A percentile compares a stretch with the other conserved stretches of the same genome.
Conservation (phyloP, 164 flowering plant species). For the Aristolochia fimbriata region DNA sequence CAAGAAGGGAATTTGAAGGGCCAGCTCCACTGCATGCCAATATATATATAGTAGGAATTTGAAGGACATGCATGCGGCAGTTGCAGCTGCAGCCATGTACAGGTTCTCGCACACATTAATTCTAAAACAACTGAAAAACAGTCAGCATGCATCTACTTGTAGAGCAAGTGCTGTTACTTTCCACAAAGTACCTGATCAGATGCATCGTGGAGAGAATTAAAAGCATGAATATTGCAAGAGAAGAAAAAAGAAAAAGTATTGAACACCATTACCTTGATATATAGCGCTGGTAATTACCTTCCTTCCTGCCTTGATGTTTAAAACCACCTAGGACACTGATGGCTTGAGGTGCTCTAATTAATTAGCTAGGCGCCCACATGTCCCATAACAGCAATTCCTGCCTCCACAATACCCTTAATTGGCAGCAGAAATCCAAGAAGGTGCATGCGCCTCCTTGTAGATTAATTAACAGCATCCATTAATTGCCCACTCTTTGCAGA, state of each 20-base stretch:
- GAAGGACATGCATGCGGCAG: constrained; percentile 83
- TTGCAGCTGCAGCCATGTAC: constrained; percentile 95
- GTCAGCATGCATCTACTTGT: constrained; percentile 88
- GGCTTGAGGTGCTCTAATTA: constrained; percentile 95
- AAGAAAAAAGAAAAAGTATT: no score
- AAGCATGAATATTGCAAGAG: no score
- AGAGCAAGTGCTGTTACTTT: constrained; percentile 82
- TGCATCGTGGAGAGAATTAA: not conserved
- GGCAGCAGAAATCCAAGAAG: constrained; percentile 79
- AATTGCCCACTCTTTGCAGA: constrained; percentile 90
- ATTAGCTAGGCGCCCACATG: constrained; percentile 93
- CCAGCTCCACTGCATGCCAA: constrained; percentile 97
- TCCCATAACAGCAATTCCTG: constrained; percentile 97
- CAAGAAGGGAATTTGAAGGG: constrained; percentile 28
- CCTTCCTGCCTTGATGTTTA: constrained; percentile 87
- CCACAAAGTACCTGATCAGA: constrained; percentile 84
- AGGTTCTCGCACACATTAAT: constrained; percentile 82
- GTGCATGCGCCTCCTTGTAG: constrained; percentile 89
- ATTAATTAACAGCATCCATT: constrained; percentile 98
- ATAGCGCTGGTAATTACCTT: constrained; percentile 79
- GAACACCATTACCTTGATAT: constrained; percentile 63
- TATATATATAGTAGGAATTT: constrained; percentile 83
- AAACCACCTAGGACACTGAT: constrained; percentile 95
- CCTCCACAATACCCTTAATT: constrained; percentile 82
- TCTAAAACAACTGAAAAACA: constrained; percentile 88